Evolutionary conservation across 768 basidiomycete genomes (phyloP).

Genomic region (Lepiota brunneoincarnata): DNA sequence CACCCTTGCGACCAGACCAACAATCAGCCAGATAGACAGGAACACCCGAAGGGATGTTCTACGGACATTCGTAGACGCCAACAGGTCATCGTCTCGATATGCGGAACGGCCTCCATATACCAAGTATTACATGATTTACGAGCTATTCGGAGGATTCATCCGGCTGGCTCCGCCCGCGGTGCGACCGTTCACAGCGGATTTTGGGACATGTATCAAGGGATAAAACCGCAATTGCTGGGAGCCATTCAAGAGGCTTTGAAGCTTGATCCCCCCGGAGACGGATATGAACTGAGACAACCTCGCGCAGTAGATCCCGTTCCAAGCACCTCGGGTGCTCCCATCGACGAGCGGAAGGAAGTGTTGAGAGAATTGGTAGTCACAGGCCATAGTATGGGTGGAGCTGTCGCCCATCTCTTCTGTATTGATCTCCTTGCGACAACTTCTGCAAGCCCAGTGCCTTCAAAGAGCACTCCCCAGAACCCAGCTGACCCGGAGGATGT

Average conservation of each 20-base stretch:
- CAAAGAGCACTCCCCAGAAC: not conserved
- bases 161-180: conserved; percentile 28
- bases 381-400: conserved; percentile 59
- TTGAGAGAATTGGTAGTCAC: conserved; percentile 45
- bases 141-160: conserved; percentile 35
- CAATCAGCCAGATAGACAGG: no score
- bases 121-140: conserved; percentile 50
- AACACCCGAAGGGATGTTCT: not conserved
- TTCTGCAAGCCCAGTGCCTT: not conserved
- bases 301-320: conserved; percentile 13
- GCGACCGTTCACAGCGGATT: conserved; percentile 50
- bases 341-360: conserved; percentile 9
- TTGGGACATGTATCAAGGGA: conserved; percentile 48
- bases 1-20: no score
- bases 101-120: conserved; percentile 41
- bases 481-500: not conserved
- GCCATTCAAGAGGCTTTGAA: conserved; percentile 36
- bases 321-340: conserved; percentile 4
- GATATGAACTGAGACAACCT: not conserved
- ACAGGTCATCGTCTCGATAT: conserved; percentile 52
- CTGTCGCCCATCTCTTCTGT: conserved; percentile 47
- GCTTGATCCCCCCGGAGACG: conserved; percentile 1
- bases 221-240: conserved; percentile 29
- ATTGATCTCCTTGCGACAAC: conserved; percentile 38
- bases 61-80: conserved; percentile 33